Conservation (phyloP, 176 grass and related monocot species). For the Rhynchospora pubera region DNA sequence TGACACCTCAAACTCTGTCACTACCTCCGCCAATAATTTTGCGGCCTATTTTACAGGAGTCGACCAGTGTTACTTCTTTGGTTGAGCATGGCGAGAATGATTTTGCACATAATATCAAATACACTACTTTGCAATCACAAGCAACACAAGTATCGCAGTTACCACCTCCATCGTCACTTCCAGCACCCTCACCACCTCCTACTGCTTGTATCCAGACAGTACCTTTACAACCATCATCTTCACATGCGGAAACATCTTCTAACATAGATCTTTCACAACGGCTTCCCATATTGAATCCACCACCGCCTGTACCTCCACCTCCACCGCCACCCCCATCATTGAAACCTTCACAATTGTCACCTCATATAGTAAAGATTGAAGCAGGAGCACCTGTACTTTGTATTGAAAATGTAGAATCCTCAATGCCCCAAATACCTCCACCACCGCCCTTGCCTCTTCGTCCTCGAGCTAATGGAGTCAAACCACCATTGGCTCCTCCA, state of each 20-base stretch:
- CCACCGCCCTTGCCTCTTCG: conserved; percentile 6
- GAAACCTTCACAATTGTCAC: not conserved
- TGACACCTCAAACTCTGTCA: not conserved
- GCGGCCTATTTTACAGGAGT: not conserved
- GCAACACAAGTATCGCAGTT: not conserved
- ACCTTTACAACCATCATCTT: not conserved
- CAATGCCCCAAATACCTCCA: not conserved
- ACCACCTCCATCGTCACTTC: not conserved
- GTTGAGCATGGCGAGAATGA: not conserved
- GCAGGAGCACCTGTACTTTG: not conserved
- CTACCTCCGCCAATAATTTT: not conserved
- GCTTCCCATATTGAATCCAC: not conserved
- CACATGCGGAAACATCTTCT: not conserved
- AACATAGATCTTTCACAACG: not conserved
- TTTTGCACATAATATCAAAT: not conserved
- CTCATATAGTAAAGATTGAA: not conserved
- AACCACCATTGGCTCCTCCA: conserved; percentile 4
- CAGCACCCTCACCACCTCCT: not conserved
- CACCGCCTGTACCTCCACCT: not conserved
- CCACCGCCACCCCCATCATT: not conserved
- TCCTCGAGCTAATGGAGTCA: not conserved
- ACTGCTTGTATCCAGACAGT: not conserved
- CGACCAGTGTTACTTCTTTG: not conserved
- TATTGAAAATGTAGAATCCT: too few species aligned
- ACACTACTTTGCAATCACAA: not conserved